Evolutionary conservation across 2,329 filamentous ascomycete genomes (phyloP).

Genomic region (Aureobasidium sp.): DNA sequence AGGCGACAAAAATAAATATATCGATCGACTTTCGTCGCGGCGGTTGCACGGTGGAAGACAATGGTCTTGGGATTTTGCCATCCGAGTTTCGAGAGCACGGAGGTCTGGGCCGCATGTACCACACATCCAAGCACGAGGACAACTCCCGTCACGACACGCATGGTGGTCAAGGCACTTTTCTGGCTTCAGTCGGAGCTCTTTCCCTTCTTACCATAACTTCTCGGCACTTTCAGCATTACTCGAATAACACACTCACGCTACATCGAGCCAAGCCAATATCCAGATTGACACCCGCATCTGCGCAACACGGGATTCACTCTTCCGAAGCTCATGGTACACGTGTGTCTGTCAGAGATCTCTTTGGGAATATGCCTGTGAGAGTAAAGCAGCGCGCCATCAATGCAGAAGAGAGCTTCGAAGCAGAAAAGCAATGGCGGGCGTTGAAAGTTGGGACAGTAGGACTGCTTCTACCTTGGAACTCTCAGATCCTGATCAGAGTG

Average conservation of each 20-base stretch:
- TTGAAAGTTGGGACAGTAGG: constrained; percentile 54
- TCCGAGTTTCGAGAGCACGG: constrained; percentile 64
- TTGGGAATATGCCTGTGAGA: constrained; percentile 84
- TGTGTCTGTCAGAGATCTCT: constrained; percentile 70
- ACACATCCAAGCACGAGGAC: constrained; percentile 64
- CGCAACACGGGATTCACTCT: constrained; percentile 48
- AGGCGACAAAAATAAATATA: constrained; percentile 60
- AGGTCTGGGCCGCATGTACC: constrained; percentile 59
- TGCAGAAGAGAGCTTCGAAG: constrained; percentile 44
- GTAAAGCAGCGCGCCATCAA: constrained; percentile 66
- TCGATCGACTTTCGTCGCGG: constrained; percentile 69
- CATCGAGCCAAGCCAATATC: constrained; percentile 62
- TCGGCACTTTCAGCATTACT: constrained; percentile 53
- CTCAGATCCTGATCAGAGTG: constrained; percentile 50
- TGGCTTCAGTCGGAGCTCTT: constrained; percentile 68
- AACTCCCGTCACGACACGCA: constrained; percentile 44
- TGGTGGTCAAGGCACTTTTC: constrained; percentile 65
- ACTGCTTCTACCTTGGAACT: constrained; percentile 64
- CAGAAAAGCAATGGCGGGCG: constrained; percentile 58
- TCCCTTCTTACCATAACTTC: constrained; percentile 74
- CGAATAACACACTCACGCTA: constrained; percentile 59
- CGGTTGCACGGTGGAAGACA: constrained; percentile 72
- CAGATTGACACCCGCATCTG: constrained; percentile 55
- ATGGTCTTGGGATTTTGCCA: constrained; percentile 70
- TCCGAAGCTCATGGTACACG: constrained; percentile 62